Base-by-base conservation (phyloP, 1,284 basidiomycete species). In the Ceratorhiza oryzae-sativae region DNA sequence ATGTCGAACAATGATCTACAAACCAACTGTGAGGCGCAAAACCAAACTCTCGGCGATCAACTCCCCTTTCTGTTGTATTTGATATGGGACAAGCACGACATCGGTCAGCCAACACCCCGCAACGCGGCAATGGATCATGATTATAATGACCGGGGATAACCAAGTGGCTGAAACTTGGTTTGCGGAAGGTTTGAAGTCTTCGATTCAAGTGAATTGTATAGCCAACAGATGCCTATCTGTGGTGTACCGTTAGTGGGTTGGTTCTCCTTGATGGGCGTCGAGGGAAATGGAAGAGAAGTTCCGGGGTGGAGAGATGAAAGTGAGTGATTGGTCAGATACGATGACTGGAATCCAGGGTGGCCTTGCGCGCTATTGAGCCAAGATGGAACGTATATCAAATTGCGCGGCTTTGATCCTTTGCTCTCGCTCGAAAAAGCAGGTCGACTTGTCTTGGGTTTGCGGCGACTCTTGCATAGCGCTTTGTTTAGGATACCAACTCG, bases 91-190 rank as follows among this genome's bases (percentile, higher is more conserved):
- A 51, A 51, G 49, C 49, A 30, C 25, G 25, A 18, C 23, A 23
- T 49, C 48, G 48, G 48, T 27, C 48, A 49, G 48, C 15, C 48
- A 49, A 49, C 6, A 13, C 23, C 13, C 23, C 25, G 18, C 9
- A 12, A 10, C 13, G 18, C 49, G 49, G 49, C 10, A 30, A 51
- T 27, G 42, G 10, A 18, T 18, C 6, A 51, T 27, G 13, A 30
- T 30, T 4, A 51, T 51, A 51, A 27, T 51, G 10, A 51, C 49
- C 49, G 49, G 49, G n/a, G n/a, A n/a, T 18, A 3, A 18, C 20
- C 8, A 51, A 27, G 49, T 51, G 49, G 49, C 49, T 51, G 49
- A 51, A 51, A 51, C 49, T 25, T 51, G 27, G 49, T 51, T 51
- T 51, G 10, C 25, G 49, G 49, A 51, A 51, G 25, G 49, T 51